A percentile compares a stretch with the other conserved stretches of the same genome.
Evolutionary conservation across 768 basidiomycete species (phyloP).

Genomic region (Psilocybe sp.): DNA sequence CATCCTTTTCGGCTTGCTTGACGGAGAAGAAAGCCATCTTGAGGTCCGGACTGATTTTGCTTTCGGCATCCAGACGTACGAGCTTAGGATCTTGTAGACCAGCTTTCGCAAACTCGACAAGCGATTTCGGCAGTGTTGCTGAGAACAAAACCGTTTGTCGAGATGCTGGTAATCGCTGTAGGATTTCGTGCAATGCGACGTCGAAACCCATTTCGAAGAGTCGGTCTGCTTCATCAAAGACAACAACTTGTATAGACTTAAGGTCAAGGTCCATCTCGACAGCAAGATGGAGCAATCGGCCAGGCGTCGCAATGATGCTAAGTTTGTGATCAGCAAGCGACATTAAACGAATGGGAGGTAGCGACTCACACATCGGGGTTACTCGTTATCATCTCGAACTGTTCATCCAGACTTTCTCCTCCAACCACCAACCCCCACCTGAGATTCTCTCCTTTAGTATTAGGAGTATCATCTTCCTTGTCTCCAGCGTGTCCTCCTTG

Average conservation of each 20-base stretch:
- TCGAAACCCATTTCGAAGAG: constrained; percentile 99
- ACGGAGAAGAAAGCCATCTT: constrained; percentile 93
- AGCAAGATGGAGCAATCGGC: constrained; percentile 91
- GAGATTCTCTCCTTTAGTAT: constrained; percentile 53
- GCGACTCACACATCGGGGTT: constrained; percentile 90
- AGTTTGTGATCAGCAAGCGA: constrained; percentile 3
- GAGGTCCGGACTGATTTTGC: constrained; percentile 91
- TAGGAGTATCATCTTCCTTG: constrained; percentile 51
- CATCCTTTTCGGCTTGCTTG: constrained; percentile 92
- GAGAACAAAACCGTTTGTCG: constrained; percentile 96
- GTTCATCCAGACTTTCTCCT: constrained; percentile 92
- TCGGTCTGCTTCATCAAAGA: constrained; percentile 98
- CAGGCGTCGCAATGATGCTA: constrained; percentile 97
- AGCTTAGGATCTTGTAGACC: constrained; percentile 92
- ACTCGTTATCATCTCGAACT: constrained; percentile 91
- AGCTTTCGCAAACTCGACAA: constrained; percentile 98
- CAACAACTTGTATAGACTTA: constrained; percentile 81
- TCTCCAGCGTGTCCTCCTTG: constrained; percentile 75
- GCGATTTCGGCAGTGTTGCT: constrained; percentile 91
- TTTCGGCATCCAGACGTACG: constrained; percentile 93
- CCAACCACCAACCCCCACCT: constrained; percentile 96
- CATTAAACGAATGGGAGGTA: constrained; percentile 8
- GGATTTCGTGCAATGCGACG: constrained; percentile 85
- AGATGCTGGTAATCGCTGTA: constrained; percentile 79
- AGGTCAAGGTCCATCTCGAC: constrained; percentile 97